These are phyloP conservation scores for Vigna reflexopilosa DNA, from an alignment of 306 rosid species.

Conservation along the genomic window DNA sequence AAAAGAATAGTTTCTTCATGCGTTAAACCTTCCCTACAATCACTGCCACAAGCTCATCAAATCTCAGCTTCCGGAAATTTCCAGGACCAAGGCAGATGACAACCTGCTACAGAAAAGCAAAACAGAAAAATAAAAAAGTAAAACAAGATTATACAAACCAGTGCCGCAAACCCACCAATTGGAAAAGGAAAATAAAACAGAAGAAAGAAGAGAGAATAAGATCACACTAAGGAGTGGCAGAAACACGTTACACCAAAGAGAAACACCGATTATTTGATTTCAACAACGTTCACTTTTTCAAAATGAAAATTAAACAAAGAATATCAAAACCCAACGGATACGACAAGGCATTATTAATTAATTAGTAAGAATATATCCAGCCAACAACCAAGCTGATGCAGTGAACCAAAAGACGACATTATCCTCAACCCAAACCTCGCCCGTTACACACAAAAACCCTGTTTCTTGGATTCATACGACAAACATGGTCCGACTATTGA, in stretches of 20 bases:
- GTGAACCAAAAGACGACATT: constrained; percentile 30
- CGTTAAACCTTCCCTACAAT: constrained; percentile 40
- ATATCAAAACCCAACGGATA: constrained; percentile 27
- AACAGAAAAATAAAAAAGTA: neutral
- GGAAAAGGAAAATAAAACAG: neutral
- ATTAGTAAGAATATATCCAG: constrained; percentile 7
- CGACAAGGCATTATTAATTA: constrained; percentile 10
- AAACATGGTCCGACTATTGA: constrained; percentile 14
- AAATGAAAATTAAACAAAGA: constrained; percentile 36
- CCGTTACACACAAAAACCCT: constrained; percentile 25
- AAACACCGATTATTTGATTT: constrained; percentile 35
- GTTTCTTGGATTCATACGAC: neutral
- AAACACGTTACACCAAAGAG: constrained; percentile 39
- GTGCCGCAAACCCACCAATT: neutral
- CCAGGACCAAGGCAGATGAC: constrained; percentile 41
- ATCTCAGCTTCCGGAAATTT: constrained; percentile 34
- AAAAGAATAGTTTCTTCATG: constrained; percentile 91
- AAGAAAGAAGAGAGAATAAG: neutral
- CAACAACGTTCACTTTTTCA: constrained; percentile 30
- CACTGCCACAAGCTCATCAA: constrained; percentile 50
- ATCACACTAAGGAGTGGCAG: constrained; percentile 22
- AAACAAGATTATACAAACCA: constrained; percentile 27
- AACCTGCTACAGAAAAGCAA: constrained; percentile 44
- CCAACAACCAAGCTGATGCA: constrained; percentile 16
- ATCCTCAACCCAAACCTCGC: constrained; percentile 29